phyloP scores from a whole-genome alignment of 1,139 yeast genomes.

The Yamadazyma friedrichii region DNA sequence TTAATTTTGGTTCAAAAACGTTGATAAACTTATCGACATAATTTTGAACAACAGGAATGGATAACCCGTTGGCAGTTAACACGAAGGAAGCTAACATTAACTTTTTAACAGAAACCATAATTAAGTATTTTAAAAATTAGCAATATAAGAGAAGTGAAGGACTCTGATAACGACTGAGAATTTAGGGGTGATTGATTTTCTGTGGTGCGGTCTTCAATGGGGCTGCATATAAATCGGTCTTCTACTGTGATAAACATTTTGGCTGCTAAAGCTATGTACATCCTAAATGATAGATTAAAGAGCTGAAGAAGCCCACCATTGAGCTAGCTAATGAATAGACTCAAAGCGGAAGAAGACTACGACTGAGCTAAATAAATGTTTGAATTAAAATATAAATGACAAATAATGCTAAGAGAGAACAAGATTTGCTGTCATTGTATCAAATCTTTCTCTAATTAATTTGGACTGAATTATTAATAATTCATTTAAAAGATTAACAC shows the following conservation, averaged over 20 bases:
- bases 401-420: constrained; percentile 46
- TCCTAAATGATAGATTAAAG: no score
- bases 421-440: constrained; percentile 66
- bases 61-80: constrained; percentile 22
- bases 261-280: neutral
- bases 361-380: no score
- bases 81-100: constrained; percentile 19
- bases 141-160: neutral
- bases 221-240: neutral
- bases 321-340: no score
- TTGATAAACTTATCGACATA: constrained; percentile 19
- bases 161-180: neutral
- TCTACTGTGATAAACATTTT: neutral
- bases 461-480: constrained; percentile 63
- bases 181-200: neutral
- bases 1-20: constrained; percentile 15
- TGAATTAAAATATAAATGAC: neutral
- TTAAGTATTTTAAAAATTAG: neutral
- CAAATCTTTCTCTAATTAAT: constrained; percentile 71
- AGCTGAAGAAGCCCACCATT: no score
- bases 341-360: no score
- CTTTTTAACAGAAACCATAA: constrained; percentile 29
- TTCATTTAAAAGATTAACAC: constrained; percentile 64
- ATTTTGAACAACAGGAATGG: constrained; percentile 22
- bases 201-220: neutral